Conservation (phyloP, 495 filamentous ascomycete species). For the Oleoguttula mirabilis region DNA sequence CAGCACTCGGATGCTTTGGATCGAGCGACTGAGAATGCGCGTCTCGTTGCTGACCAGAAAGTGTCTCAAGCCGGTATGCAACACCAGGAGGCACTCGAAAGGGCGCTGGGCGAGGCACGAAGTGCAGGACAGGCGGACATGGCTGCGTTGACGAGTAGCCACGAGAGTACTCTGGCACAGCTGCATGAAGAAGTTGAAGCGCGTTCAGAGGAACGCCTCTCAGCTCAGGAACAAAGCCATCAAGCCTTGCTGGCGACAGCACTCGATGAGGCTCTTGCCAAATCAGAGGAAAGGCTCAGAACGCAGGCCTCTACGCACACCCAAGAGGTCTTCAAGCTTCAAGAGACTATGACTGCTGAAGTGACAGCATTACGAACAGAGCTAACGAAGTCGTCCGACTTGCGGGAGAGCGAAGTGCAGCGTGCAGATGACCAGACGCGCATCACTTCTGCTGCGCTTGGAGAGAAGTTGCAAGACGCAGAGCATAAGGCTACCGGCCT, state of each 20-base stretch:
- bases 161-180: neutral
- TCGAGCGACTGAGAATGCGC: neutral
- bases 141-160: neutral
- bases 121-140: neutral
- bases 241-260: slow-evolving; percentile 1
- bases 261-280: neutral
- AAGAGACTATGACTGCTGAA: no score
- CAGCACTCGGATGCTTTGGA: slow-evolving; percentile 1
- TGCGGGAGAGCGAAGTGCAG: no score
- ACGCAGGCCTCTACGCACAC: slow-evolving; percentile 2
- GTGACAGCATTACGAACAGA: no score
- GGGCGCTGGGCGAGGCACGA: neutral
- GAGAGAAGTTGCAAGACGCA: neutral
- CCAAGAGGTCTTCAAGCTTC: no score
- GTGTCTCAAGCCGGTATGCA: neutral
- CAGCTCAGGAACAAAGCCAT: slow-evolving; percentile 1
- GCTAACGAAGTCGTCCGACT: no score
- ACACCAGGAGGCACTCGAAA: slow-evolving; percentile 1
- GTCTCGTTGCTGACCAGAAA: neutral
- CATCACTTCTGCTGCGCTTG: neutral
- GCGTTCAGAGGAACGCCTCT: neutral
- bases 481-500: neutral
- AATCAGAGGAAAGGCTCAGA: neutral
- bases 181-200: neutral
- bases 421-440: no score